Base-by-base conservation (phyloP, 148 eudicot genomes). In the Talinum fruticosum region DNA sequence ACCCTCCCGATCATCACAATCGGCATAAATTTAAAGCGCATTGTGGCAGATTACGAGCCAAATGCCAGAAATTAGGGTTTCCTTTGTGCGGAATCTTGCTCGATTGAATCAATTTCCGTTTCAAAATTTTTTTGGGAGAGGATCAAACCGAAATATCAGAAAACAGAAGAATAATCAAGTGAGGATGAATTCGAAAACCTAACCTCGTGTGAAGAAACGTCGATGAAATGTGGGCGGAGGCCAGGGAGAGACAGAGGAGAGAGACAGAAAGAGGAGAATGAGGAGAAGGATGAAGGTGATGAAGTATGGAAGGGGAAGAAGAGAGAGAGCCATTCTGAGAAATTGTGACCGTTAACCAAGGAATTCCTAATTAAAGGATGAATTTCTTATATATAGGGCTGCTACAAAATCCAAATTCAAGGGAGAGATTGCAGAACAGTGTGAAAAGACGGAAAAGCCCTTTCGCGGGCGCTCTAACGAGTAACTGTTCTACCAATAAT, bases 291-390 rank as follows among this genome's bases (percentile, higher is more conserved):
- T 57, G 69, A 54, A 19, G 75, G 30, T 15, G 74, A 74, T 18
- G 77, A 54, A 24, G 7, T 2, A 36, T 7, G 29, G 41, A 76
- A 44, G 16, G 21, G 71, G 26, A 37, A 26, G 61, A 41, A 32
- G 70, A 67, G 69, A 75, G 57, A 33, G 16, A 29, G 71, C 29
- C 53, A 69, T 77, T 73, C 4, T 26, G 45, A 36, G 69, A 71
- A 74, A 75, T 49, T 75, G 66, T 81, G 85, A 78, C 85, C 85
- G 85, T 82, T 82, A 79, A 24, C 62, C 62, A 16, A 14, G 69
- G 59, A 21, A 37, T 29, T 29, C 33, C 73, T 41, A 45, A 44
- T 71, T 24, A 71, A 45, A 28, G 57, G 2, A 10, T 5, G 13
- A 23, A 4, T 2, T n/a, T 28, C 23, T 16, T 4, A 30, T 44